Percentiles rank a stretch among this genome's conserved stretches.
Conservation (phyloP, 179 eudicot genomes). For the Vitellaria paradoxa region DNA sequence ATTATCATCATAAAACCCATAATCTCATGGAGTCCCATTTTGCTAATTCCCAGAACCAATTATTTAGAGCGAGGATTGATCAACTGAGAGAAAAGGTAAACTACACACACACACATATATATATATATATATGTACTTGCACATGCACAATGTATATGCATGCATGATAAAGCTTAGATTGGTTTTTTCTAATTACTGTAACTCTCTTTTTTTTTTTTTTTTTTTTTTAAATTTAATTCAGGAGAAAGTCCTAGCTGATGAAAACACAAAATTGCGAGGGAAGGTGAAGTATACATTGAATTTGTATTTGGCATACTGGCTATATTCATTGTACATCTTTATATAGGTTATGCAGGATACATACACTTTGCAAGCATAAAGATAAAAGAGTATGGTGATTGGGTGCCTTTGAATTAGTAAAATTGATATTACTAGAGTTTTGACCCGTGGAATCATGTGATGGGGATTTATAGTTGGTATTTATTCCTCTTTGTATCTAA, state of each 20-base stretch:
- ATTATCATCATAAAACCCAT: background rate
- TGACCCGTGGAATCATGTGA: too few relatives aligned
- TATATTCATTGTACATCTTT: too few relatives aligned
- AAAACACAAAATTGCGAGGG: slow-evolving; percentile 39
- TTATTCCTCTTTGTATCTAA: too few relatives aligned
- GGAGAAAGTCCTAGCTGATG: slow-evolving; percentile 48
- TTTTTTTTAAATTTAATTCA: slow-evolving; percentile 18
- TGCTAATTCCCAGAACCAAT: slow-evolving; percentile 34
- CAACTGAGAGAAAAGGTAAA: slow-evolving; percentile 60
- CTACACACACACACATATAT: background rate
- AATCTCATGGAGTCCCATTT: background rate
- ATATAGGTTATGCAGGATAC: too few relatives aligned
- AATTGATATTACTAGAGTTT: too few relatives aligned
- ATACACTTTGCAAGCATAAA: too few relatives aligned
- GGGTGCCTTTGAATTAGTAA: too few relatives aligned
- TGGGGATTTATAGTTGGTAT: too few relatives aligned
- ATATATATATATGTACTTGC: too few relatives aligned
- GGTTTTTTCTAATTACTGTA: background rate
- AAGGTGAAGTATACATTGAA: slow-evolving; percentile 44
- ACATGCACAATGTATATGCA: too few relatives aligned
- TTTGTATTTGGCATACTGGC: too few relatives aligned
- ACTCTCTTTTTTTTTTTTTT: background rate
- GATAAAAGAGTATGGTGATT: too few relatives aligned
- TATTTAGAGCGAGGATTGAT: slow-evolving; percentile 43
- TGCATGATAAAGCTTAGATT: background rate